Conservation (phyloP, 1,284 basidiomycete genomes). For the Neotropicomus parvogracilis region DNA sequence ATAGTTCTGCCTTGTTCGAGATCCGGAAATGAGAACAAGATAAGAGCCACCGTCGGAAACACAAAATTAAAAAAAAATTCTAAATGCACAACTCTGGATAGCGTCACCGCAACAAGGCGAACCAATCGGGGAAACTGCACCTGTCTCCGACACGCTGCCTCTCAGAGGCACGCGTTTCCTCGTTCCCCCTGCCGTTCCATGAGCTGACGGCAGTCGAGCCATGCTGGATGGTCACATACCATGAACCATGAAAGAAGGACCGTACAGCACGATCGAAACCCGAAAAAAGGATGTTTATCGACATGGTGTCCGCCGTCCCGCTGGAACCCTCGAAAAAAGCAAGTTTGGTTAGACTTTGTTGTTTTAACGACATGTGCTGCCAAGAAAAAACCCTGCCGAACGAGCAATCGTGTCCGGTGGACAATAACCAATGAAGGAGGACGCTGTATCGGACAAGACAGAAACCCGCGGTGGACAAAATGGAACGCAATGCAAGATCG, state of each 20-base stretch:
- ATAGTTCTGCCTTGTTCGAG: conserved; percentile 10
- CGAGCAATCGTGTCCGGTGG: conserved; percentile 55
- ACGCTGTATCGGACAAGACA: conserved; percentile 48
- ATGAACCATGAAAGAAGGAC: conserved; percentile 39
- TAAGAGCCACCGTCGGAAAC: conserved; percentile 9
- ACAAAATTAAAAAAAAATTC: conserved; percentile 13
- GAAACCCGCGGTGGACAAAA: conserved; percentile 54
- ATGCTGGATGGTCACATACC: conserved; percentile 28
- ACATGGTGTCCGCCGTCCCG: conserved; percentile 46
- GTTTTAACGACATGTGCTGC: too few relatives aligned
- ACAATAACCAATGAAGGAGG: conserved; percentile 56
- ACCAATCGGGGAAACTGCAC: conserved; percentile 9
- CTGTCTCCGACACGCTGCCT: conserved; percentile 9
- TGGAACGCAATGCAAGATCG: conserved; percentile 59
- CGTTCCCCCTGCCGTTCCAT: conserved; percentile 13
- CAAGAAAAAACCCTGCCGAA: conserved; percentile 59
- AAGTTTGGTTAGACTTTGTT: conserved; percentile 54
- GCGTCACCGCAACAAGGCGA: conserved; percentile 13
- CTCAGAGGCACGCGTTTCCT: conserved; percentile 11
- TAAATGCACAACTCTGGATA: conserved; percentile 11
- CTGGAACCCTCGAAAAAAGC: conserved; percentile 71
- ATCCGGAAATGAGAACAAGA: conserved; percentile 28
- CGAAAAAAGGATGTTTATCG: too few relatives aligned
- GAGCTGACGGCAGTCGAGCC: conserved; percentile 6
- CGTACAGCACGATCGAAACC: conserved; percentile 2